Conservation (phyloP, 164 flowering plant genomes). For the Liriodendron chinense region DNA sequence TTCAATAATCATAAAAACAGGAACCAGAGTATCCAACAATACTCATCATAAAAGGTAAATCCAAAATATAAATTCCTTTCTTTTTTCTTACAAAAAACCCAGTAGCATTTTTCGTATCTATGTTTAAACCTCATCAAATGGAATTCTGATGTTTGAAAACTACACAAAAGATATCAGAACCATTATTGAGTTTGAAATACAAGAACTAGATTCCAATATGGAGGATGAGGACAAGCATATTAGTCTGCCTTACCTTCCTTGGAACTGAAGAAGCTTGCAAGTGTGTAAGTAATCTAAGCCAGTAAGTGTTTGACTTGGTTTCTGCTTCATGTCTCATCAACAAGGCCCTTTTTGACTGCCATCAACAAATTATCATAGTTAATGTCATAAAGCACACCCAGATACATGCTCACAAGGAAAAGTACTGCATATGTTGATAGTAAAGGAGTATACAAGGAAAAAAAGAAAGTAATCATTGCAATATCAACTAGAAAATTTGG, state of each 20-base stretch:
- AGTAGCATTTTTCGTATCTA: no score
- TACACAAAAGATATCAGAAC: neutral
- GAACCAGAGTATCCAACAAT: neutral
- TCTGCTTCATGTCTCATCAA: constrained; percentile 99
- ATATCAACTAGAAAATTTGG: no score
- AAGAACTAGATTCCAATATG: neutral
- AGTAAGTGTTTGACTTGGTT: constrained; percentile 88
- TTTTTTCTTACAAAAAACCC: neutral
- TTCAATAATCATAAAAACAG: neutral
- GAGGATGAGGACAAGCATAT: neutral
- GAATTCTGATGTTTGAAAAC: no score
- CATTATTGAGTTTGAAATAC: neutral
- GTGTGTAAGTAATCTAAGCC: constrained; percentile 95
- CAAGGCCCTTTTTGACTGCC: constrained; percentile 86
- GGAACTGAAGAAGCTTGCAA: constrained; percentile 91
- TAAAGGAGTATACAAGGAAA: no score
- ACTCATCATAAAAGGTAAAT: no score
- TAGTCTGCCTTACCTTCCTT: constrained; percentile 64
- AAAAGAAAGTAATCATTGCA: no score
- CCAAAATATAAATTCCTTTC: no score
- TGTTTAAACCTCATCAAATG: neutral
- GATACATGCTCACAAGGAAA: no score
- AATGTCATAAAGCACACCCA: no score
- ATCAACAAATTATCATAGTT: neutral
- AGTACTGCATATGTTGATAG: no score